Evolutionary conservation across 164 flowering plant species (phyloP).

Genomic region (Magnolia kwangsiensis): DNA sequence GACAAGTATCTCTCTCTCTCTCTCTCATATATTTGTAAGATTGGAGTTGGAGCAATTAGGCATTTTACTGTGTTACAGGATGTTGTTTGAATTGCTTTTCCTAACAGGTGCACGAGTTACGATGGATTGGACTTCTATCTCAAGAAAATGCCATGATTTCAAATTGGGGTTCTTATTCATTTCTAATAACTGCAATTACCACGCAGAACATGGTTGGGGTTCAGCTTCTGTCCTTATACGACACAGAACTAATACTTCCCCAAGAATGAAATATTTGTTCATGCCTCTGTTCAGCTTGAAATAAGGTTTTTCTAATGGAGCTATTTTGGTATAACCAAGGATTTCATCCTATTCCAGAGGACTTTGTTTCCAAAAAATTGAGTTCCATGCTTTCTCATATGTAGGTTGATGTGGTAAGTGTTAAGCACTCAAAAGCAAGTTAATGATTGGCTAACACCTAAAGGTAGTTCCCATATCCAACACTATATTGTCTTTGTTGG

Average conservation of each 20-base stretch:
- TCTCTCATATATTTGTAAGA: too few relatives aligned
- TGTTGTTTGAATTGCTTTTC: too few relatives aligned
- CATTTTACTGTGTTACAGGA: too few relatives aligned
- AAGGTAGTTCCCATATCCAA: neutral
- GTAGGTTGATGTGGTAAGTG: slow-evolving; percentile 85
- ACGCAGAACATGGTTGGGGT: slow-evolving; percentile 97
- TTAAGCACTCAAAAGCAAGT: neutral
- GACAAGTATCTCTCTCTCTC: too few relatives aligned
- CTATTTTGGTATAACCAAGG: slow-evolving; percentile 38
- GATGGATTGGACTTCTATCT: too few relatives aligned
- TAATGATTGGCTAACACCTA: neutral
- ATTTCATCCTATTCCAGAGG: slow-evolving; percentile 54
- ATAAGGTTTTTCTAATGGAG: neutral
- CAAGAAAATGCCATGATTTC: too few relatives aligned
- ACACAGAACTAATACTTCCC: neutral
- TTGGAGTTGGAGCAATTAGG: too few relatives aligned
- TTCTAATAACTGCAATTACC: slow-evolving; percentile 89
- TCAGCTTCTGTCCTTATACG: slow-evolving; percentile 42
- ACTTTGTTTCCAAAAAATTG: slow-evolving; percentile 67
- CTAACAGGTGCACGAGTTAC: too few relatives aligned
- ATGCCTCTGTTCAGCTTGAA: neutral
- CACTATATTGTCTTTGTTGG: too few relatives aligned
- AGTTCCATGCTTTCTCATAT: slow-evolving; percentile 88
- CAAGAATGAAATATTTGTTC: too few relatives aligned
- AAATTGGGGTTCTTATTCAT: too few relatives aligned